Percentiles rank a stretch among this genome's conserved stretches.
Conservation (phyloP, 2,329 filamentous ascomycete genomes). For the Fonsecaea nubica region DNA sequence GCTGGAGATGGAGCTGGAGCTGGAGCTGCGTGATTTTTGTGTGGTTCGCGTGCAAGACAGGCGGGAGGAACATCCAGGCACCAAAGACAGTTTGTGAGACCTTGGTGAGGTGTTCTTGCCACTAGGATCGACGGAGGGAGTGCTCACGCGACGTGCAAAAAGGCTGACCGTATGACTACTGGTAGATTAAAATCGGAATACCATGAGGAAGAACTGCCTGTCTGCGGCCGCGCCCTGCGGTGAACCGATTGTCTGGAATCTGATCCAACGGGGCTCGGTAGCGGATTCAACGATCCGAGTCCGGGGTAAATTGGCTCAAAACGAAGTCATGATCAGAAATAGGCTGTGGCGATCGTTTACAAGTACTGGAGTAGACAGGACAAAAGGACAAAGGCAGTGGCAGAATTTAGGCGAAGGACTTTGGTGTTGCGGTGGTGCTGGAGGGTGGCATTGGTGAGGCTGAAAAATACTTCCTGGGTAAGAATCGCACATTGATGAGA, state of each 20-base stretch:
- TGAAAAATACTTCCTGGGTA: not conserved
- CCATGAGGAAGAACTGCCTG: not conserved
- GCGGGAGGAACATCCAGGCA: not conserved
- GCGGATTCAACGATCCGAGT: not conserved
- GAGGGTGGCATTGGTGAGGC: slow-evolving; percentile 16
- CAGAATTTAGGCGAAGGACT: not conserved
- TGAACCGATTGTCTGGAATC: not conserved
- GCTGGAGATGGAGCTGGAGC: not conserved
- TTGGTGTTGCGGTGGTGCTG: not conserved
- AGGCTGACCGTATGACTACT: not conserved
- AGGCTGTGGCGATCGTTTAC: not conserved
- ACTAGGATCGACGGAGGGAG: not conserved
- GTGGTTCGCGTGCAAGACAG: not conserved
- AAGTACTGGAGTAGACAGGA: not conserved
- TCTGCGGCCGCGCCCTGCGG: not conserved
- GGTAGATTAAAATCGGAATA: not conserved
- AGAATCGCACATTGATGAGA: not conserved
- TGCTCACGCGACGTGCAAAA: slow-evolving; percentile 1
- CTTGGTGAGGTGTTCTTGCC: not conserved
- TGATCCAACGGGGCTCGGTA: not conserved
- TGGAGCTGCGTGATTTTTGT: not conserved
- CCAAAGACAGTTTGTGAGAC: not conserved
- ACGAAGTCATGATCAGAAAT: not conserved
- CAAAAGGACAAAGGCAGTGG: not conserved
- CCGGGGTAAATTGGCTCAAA: not conserved